phyloP scores from a whole-genome alignment of 345 rosid genomes.

The Linum usitatissimum region DNA sequence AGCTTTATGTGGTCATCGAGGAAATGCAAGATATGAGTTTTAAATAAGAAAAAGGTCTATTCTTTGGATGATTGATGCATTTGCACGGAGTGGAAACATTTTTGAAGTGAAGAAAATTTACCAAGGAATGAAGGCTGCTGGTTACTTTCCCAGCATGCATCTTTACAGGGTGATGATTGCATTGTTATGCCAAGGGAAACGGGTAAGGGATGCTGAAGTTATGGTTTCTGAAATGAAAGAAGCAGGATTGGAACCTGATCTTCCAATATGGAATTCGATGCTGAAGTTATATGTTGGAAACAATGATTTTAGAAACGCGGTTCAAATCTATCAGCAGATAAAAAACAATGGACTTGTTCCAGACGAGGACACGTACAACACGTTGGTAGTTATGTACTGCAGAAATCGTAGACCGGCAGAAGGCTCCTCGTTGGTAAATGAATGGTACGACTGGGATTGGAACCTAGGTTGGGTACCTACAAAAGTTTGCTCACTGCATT shows the following conservation, averaged over 20 bases:
- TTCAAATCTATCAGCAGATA: slow-evolving; percentile 59
- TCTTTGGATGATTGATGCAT: slow-evolving; percentile 82
- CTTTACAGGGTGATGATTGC: slow-evolving; percentile 73
- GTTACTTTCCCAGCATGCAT: slow-evolving; percentile 89
- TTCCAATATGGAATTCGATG: slow-evolving; percentile 81
- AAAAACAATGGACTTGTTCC: slow-evolving; percentile 61
- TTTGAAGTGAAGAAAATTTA: slow-evolving; percentile 90
- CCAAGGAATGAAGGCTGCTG: slow-evolving; percentile 90
- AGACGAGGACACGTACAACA: slow-evolving; percentile 79
- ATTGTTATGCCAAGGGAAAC: slow-evolving; percentile 67
- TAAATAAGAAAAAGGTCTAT: slow-evolving; percentile 83
- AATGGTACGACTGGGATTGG: slow-evolving; percentile 63
- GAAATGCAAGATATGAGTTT: slow-evolving; percentile 97
- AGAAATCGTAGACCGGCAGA: slow-evolving; percentile 81
- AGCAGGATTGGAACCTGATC: slow-evolving; percentile 72
- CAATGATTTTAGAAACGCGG: slow-evolving; percentile 64
- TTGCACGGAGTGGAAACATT: slow-evolving; percentile 64
- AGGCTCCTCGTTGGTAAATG: slow-evolving; percentile 62
- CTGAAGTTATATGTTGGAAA: slow-evolving; percentile 64
- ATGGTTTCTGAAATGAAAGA: slow-evolving; percentile 90
- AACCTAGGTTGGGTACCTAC: slow-evolving; percentile 74
- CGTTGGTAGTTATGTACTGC: slow-evolving; percentile 75
- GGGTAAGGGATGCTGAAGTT: slow-evolving; percentile 74
- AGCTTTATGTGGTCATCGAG: slow-evolving; percentile 71
- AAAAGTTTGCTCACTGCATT: slow-evolving; percentile 89